Evolutionary conservation across 192 early-diverging fungal species (phyloP).

Genomic region (Spizellomyces sp.): DNA sequence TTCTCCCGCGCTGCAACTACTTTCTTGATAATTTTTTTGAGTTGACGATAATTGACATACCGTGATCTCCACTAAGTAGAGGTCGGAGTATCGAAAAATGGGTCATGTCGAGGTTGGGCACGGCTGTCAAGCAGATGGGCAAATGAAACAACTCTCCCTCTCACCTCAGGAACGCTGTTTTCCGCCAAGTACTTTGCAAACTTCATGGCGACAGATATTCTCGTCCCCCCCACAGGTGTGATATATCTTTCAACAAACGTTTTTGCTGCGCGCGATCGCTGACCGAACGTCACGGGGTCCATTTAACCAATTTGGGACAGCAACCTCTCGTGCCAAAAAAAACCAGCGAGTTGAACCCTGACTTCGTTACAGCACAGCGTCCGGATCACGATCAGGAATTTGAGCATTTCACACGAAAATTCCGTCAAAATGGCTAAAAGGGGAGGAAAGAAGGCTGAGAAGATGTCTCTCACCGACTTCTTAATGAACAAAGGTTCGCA

Average conservation of each 20-base stretch:
- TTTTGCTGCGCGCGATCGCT: too few relatives aligned
- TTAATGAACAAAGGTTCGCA: constrained; percentile 55
- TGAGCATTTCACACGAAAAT: neutral
- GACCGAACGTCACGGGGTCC: too few relatives aligned
- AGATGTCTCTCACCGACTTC: constrained; percentile 87
- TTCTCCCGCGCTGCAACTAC: constrained; percentile 12
- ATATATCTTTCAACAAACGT: too few relatives aligned
- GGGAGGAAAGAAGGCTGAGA: constrained; percentile 80
- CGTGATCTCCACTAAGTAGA: constrained; percentile 22
- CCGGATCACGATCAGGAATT: too few relatives aligned
- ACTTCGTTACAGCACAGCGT: too few relatives aligned
- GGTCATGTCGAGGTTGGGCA: neutral
- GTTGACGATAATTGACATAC: constrained; percentile 37
- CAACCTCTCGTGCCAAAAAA: too few relatives aligned
- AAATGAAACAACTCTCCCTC: neutral
- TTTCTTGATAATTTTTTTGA: constrained; percentile 39
- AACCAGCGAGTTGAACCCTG: too few relatives aligned
- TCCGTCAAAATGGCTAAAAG: constrained; percentile 30
- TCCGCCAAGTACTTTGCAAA: constrained; percentile 36
- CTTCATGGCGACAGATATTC: too few relatives aligned
- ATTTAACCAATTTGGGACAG: too few relatives aligned
- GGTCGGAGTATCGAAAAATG: neutral
- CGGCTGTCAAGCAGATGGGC: too few relatives aligned
- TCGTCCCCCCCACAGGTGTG: too few relatives aligned
- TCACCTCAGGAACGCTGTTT: constrained; percentile 31